Evolutionary conservation across 306 rosid genomes (phyloP), one percentile per base, ranked within the genome.

Genomic region (Cucumis cinereus): DNA sequence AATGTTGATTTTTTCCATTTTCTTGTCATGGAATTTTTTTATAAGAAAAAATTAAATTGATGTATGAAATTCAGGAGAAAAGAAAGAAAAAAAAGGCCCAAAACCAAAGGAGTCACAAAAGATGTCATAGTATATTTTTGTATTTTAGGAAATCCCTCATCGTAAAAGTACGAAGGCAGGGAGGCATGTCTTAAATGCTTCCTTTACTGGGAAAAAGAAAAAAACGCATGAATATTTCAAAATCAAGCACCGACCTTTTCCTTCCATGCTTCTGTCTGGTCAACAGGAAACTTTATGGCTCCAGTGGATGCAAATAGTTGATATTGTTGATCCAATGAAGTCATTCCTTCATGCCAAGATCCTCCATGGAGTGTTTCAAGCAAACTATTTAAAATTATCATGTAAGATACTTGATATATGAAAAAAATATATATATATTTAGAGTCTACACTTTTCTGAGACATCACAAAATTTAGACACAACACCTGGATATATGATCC

Each of bases 281-380:
- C 78, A 82, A 91, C 86, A n/a, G 98, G 97, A 84, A 94, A 94
- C 77, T 73, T 86, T 77, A 94, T 90, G 73, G 98, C 98, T 76
- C 98, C 97, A 80, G 84, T 83, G 79, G 98, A 90, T 35, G 98
- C 98, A 86, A 94, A 94, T 82, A 91, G 78, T 83, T 94, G 98
- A 90, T 90, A 53, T 64, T 84, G 90, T 76, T 85, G 85, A 63
- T 90, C 95, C 73, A 86, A 85, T 24, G 86, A 85, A 66, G 84
- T 84, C 89, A 84, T 87, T 73, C 96, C 98, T 76, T 89, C 97
- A 77, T 83, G 86, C 67, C 91, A 90, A 69, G 82, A 45, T 72
- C 90, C 93, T 73, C 89, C 89, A 45, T 94, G 91, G 83, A 75
- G 79, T 73, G 96, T 89, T 75, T 94, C 98, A 40, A 84, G 85